phyloP scores from a whole-genome alignment of 75 land plant species.

The Pseudotsuga menziesii region DNA sequence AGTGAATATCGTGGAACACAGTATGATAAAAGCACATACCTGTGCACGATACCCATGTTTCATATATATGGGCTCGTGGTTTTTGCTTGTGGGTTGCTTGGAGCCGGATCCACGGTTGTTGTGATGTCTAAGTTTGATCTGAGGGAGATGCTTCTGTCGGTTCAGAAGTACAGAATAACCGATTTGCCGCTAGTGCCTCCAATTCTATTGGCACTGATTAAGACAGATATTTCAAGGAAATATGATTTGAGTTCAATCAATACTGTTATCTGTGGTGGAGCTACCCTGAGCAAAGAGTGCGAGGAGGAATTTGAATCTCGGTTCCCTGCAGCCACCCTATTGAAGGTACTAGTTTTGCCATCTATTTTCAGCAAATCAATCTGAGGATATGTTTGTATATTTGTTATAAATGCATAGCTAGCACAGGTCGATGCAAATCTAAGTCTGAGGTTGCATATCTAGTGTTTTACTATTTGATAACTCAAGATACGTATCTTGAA shows the following conservation, averaged over 20 bases:
- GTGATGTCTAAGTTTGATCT: slow-evolving; percentile 66
- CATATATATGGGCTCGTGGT: slow-evolving; percentile 78
- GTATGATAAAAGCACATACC: slow-evolving; percentile 3
- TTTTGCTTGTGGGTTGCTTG: slow-evolving; percentile 44
- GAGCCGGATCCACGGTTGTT: slow-evolving; percentile 58
- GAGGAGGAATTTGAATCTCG: slow-evolving; percentile 60
- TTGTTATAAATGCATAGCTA: no score
- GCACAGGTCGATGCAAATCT: no score
- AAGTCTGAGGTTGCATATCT: no score
- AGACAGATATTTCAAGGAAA: slow-evolving; percentile 33
- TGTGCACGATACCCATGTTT: slow-evolving; percentile 84
- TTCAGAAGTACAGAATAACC: slow-evolving; percentile 41
- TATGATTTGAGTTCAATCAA: slow-evolving; percentile 54
- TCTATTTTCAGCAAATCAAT: no score
- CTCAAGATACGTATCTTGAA: no score
- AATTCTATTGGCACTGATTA: slow-evolving; percentile 58
- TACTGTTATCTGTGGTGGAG: slow-evolving; percentile 64
- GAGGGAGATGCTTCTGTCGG: slow-evolving; percentile 51
- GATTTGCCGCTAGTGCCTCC: slow-evolving; percentile 84
- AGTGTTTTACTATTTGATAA: no score
- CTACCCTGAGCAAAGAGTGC: slow-evolving; percentile 78
- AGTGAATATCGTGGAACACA: not conserved
- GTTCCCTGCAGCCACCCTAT: slow-evolving; percentile 53
- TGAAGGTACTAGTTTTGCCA: slow-evolving; percentile 19
- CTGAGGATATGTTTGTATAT: no score